Conservation (phyloP, 2,329 filamentous ascomycete species). For the Paramyrothecium roridum region DNA sequence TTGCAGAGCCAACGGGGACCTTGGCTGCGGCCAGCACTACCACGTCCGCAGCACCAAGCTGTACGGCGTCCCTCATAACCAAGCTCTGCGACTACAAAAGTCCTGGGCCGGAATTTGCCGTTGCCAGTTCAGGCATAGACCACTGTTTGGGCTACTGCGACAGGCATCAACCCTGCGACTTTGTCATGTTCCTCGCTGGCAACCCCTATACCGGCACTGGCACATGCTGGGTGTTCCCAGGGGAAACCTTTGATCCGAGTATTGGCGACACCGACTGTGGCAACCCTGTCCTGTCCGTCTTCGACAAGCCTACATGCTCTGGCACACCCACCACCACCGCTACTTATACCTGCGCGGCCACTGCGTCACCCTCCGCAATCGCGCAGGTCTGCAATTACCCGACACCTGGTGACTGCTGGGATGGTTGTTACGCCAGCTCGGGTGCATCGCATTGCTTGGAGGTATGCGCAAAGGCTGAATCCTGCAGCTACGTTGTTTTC, state of each 20-base stretch:
- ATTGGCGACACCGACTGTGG: slow-evolving; percentile 14
- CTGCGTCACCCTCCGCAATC: slow-evolving; percentile 21
- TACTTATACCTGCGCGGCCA: slow-evolving; percentile 20
- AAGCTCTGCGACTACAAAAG: slow-evolving; percentile 22
- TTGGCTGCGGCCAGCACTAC: slow-evolving; percentile 12
- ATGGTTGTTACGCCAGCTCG: slow-evolving; percentile 15
- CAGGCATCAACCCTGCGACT: slow-evolving; percentile 22
- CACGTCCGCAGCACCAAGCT: slow-evolving; percentile 15
- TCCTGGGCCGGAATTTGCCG: slow-evolving; percentile 12
- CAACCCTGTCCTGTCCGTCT: slow-evolving; percentile 13
- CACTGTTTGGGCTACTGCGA: slow-evolving; percentile 26
- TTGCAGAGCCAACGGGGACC: slow-evolving; percentile 9
- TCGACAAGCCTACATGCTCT: slow-evolving; percentile 16
- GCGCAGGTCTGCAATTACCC: slow-evolving; percentile 26
- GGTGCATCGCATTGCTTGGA: slow-evolving; percentile 19
- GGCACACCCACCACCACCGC: slow-evolving; percentile 13
- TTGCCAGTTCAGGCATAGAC: slow-evolving; percentile 15
- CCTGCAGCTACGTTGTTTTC: slow-evolving; percentile 23
- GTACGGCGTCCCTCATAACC: slow-evolving; percentile 20
- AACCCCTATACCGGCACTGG: slow-evolving; percentile 22
- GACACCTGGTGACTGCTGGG: slow-evolving; percentile 17
- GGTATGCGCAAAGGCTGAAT: slow-evolving; percentile 17
- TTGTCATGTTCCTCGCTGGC: slow-evolving; percentile 22
- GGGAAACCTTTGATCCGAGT: slow-evolving; percentile 18
- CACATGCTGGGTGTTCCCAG: slow-evolving; percentile 25